Percentiles rank a stretch among this genome's conserved stretches.
phyloP scores from a whole-genome alignment of 2,329 filamentous ascomycete genomes.

The Pleomassaria siparia region DNA sequence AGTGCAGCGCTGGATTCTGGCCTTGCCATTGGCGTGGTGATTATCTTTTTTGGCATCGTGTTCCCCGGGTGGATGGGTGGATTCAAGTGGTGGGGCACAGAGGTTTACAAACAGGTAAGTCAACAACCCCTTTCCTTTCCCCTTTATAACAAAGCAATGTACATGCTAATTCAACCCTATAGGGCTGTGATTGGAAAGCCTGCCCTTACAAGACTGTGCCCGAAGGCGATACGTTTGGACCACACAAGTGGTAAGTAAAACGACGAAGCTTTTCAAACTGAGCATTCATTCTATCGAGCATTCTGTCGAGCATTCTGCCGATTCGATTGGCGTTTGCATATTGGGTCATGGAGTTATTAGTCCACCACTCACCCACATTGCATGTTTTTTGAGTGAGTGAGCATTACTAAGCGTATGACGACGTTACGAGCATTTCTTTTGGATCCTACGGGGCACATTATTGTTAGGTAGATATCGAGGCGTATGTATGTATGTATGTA shows the following conservation, averaged over 20 bases:
- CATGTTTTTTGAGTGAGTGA: no score
- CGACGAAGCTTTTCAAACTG: no score
- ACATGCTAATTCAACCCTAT: constrained; percentile 9
- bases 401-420: no score
- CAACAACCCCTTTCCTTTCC: not conserved
- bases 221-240: constrained; percentile 37
- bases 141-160: constrained; percentile 6
- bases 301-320: no score
- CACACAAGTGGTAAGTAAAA: constrained; percentile 45
- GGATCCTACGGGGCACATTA: no score
- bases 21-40: constrained; percentile 76
- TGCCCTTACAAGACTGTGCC: constrained; percentile 68
- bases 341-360: no score
- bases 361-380: no score
- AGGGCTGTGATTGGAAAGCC: constrained; percentile 81
- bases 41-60: constrained; percentile 85
- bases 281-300: no score
- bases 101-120: constrained; percentile 70
- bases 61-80: constrained; percentile 73
- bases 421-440: no score
- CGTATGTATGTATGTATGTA: no score
- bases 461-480: no score
- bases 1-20: constrained; percentile 82
- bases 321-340: not conserved
- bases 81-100: constrained; percentile 87